Conservation (phyloP, 2,329 filamentous ascomycete species). For the Zymoseptoria brevis region DNA sequence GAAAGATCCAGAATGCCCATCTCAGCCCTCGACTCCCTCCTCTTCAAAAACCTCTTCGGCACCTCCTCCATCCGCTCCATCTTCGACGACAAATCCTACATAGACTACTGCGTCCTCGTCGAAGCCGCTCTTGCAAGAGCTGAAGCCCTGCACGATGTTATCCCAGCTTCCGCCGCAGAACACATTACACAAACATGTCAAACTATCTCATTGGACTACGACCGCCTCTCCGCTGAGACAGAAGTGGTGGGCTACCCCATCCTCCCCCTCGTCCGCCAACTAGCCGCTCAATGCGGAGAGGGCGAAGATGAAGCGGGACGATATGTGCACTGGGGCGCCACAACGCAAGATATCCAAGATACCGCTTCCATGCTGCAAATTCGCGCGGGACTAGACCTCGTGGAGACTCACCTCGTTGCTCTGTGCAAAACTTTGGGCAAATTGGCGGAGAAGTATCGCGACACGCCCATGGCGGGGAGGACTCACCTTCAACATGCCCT, state of each 20-base stretch:
- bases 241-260: constrained; percentile 29
- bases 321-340: constrained; percentile 26
- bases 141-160: constrained; percentile 17
- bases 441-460: constrained; percentile 15
- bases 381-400: constrained; percentile 15
- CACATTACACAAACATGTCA: constrained; percentile 15
- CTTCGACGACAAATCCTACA: constrained; percentile 16
- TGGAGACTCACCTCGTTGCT: constrained; percentile 11
- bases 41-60: constrained; percentile 20
- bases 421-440: constrained; percentile 10
- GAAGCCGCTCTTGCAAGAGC: constrained; percentile 20
- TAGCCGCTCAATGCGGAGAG: no score
- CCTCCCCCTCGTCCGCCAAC: constrained; percentile 19
- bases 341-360: constrained; percentile 28
- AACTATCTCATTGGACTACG: constrained; percentile 13
- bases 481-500: constrained; percentile 28
- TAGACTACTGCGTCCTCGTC: constrained; percentile 18
- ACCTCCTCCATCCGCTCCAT: constrained; percentile 12
- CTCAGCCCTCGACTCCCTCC: constrained; percentile 20
- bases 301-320: no score
- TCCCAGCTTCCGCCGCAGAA: constrained; percentile 19
- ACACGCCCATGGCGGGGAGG: constrained; percentile 24
- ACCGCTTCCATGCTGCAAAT: constrained; percentile 25
- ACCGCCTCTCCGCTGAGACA: constrained; percentile 20
- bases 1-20: constrained; percentile 15